These are phyloP conservation scores for Medicago truncatula DNA, from an alignment of 306 rosid species.

Conservation along the genomic window DNA sequence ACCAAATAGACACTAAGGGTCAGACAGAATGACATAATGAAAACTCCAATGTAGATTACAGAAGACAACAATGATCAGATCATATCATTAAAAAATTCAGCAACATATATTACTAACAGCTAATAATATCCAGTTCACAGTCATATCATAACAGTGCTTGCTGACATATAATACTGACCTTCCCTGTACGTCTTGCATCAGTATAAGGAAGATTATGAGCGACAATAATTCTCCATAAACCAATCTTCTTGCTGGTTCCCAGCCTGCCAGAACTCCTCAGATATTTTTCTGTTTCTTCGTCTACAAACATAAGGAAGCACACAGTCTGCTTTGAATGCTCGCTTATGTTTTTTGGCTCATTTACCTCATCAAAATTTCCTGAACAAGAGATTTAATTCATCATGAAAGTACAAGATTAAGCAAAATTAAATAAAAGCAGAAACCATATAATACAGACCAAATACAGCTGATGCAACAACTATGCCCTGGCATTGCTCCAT, in stretches of 20 bases:
- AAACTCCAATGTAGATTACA: slow-evolving; percentile 15
- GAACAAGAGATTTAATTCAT: slow-evolving; percentile 43
- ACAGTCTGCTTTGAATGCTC: slow-evolving; percentile 77
- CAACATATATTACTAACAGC: neutral
- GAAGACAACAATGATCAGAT: slow-evolving; percentile 15
- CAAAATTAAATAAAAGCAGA: slow-evolving; percentile 27
- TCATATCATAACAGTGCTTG: too few relatives aligned
- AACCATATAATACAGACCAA: slow-evolving; percentile 59
- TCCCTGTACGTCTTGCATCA: slow-evolving; percentile 87
- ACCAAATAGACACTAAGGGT: too few relatives aligned
- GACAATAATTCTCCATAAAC: slow-evolving; percentile 82
- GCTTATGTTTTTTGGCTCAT: slow-evolving; percentile 76
- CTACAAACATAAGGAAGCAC: slow-evolving; percentile 93
- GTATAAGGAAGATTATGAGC: slow-evolving; percentile 75
- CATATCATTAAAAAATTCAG: slow-evolving; percentile 6
- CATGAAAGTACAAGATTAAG: slow-evolving; percentile 38
- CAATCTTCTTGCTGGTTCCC: slow-evolving; percentile 71
- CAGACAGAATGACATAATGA: slow-evolving; percentile 23
- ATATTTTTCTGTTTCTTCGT: slow-evolving; percentile 77
- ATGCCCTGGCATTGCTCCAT: slow-evolving; percentile 90
- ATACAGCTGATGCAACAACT: slow-evolving; percentile 92
- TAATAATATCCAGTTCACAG: too few relatives aligned
- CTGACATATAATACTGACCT: slow-evolving; percentile 56
- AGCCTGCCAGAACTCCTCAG: slow-evolving; percentile 61
- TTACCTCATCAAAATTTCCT: slow-evolving; percentile 92